Percentiles rank a stretch among this genome's conserved stretches.
Evolutionary conservation across 192 early-diverging fungal species (phyloP).

Genomic region (Entophlyctis luteolus): DNA sequence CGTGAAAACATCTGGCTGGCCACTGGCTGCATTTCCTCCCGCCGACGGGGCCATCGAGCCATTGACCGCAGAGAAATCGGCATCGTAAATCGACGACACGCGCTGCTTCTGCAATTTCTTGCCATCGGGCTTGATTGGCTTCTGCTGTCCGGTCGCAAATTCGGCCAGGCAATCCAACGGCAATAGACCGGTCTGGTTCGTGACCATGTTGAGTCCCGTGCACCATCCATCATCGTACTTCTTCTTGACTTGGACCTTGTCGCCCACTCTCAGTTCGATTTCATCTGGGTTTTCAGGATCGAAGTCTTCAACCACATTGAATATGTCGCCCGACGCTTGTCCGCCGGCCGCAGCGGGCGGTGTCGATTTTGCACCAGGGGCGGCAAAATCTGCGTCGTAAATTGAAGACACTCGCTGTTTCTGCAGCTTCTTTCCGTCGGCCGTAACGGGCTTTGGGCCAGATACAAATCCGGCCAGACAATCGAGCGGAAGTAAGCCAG

Average conservation of each 20-base stretch:
- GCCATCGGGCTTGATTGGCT: not conserved
- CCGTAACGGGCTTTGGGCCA: not conserved
- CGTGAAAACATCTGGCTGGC: not conserved
- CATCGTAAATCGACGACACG: conserved; percentile 9
- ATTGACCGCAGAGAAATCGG: not conserved
- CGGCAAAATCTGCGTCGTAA: conserved; percentile 1
- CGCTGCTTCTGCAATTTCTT: conserved; percentile 11
- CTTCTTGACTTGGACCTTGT: not conserved
- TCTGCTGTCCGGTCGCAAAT: not conserved
- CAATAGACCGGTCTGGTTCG: conserved; percentile 43
- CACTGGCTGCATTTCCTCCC: not conserved
- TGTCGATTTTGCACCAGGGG: not conserved
- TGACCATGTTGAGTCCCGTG: conserved; percentile 45
- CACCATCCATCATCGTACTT: conserved; percentile 45
- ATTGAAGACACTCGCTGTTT: conserved; percentile 9
- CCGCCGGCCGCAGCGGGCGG: not conserved
- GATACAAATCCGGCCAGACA: not conserved
- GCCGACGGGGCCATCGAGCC: not conserved
- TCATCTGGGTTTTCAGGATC: conserved; percentile 5
- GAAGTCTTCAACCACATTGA: not conserved
- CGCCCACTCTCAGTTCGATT: conserved; percentile 18
- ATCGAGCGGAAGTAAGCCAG: conserved; percentile 10
- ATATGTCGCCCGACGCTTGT: not conserved
- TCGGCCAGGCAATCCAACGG: conserved; percentile 44
- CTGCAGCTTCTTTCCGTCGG: not conserved